A percentile compares a stretch with the other conserved stretches of the same genome.
Evolutionary conservation across 2,329 filamentous ascomycete genomes (phyloP).

Genomic region (Alternaria sp.): DNA sequence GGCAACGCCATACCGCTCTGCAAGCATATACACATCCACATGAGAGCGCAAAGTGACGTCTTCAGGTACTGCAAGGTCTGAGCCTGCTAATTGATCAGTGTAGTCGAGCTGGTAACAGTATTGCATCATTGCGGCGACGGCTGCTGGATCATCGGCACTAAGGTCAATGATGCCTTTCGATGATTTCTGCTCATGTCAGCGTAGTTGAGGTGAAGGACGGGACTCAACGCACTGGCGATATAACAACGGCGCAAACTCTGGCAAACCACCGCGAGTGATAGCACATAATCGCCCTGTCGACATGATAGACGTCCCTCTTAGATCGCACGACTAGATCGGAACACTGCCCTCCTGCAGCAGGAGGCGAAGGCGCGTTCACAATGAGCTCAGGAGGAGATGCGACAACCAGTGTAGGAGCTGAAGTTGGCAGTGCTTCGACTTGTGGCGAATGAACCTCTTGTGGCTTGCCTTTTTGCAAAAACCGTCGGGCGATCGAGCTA

Average conservation of each 20-base stretch:
- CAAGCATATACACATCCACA: conserved; percentile 41
- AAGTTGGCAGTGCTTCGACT: conserved; percentile 5
- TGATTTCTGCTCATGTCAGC: conserved; percentile 31
- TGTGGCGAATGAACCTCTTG: conserved; percentile 4
- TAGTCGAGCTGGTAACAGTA: conserved; percentile 46
- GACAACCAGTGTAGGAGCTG: not conserved
- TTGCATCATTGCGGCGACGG: conserved; percentile 46
- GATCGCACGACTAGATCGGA: conserved; percentile 42
- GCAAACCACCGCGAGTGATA: conserved; percentile 43
- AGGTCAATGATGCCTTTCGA: conserved; percentile 39
- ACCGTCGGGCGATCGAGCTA: conserved; percentile 18
- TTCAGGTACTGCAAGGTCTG: conserved; percentile 28
- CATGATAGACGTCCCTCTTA: conserved; percentile 40
- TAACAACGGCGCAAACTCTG: conserved; percentile 37
- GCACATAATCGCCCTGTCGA: conserved; percentile 42
- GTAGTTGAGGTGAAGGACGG: not conserved
- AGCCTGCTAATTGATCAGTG: conserved; percentile 30
- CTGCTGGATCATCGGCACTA: conserved; percentile 40
- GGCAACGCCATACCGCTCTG: conserved; percentile 38
- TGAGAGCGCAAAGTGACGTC: conserved; percentile 36
- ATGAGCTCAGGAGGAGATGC: not conserved
- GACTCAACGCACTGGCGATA: conserved; percentile 25
- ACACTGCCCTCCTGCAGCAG: conserved; percentile 25
- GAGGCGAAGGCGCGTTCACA: not conserved
- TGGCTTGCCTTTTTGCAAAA: conserved; percentile 22